Evolutionary conservation across 2,329 filamentous ascomycete species (phyloP), one percentile per base, ranked within the genome.

Genomic region (Colletotrichum godetiae): DNA sequence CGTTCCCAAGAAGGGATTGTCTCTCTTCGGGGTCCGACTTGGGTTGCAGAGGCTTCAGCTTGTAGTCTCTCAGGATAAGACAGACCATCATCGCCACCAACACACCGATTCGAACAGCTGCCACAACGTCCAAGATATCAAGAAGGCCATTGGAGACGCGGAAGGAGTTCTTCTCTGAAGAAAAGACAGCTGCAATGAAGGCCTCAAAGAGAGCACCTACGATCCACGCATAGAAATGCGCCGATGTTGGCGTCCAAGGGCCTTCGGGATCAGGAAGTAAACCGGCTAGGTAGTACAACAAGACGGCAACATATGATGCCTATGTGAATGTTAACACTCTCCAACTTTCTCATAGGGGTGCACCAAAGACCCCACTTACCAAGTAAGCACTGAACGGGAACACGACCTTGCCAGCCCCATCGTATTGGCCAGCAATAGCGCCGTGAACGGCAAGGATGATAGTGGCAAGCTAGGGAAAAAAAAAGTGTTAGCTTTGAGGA

Each of bases 211-310:
- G 75, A 0, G 79, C 74, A 29, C 77, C 83, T 0, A 79, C 69
- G 60, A 81, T 76, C 84, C 84, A 86, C 2, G 83, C 82, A 59
- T 77, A 78, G 68, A 79, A 77, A 52, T 86, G 83, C 24, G 84
- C 75, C 22, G 78, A 73, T 11, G 77, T 78, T 1, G 84, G 84
- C 5, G 81, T 80, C 84, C 84, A 86, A 7, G 84, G 84, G 1
- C 84, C 84, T 74, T 86, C 84, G 1, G 84, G 84, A 52, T 86
- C 82, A 3, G 84, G 84, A 7, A 86, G 78, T 62, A 86, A 76
- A 3, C 84, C 84, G 27, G 82, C 82, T 4, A 85, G 71, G 58
- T 83, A 85, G 73, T 84, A 86, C 4, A 86, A 80, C 5, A 85
- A 56, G 4, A 84, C 83, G 8, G 79, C 84, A 15, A 84, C 82